Percentiles rank a stretch among this genome's conserved stretches.
Conservation (phyloP, 2,329 filamentous ascomycete species). For the Stachybotrys elegans region DNA sequence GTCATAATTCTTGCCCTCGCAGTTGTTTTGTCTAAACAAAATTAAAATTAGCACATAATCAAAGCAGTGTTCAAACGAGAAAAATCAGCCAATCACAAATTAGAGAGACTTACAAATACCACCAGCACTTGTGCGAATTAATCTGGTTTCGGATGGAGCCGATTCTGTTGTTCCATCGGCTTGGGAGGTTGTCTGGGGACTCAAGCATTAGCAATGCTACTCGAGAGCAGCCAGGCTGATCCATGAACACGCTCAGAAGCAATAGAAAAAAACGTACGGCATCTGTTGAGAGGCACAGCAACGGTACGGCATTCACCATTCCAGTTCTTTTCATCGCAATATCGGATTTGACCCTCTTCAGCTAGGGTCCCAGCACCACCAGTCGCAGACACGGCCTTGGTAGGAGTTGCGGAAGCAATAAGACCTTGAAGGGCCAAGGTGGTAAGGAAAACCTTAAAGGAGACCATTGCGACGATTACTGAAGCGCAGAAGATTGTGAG, state of each 20-base stretch:
- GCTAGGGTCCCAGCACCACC: background rate
- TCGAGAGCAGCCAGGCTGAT: background rate
- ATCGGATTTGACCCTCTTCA: background rate
- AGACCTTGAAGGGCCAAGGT: background rate
- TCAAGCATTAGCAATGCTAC: background rate
- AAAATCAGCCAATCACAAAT: background rate
- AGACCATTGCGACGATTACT: background rate
- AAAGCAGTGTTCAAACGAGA: background rate
- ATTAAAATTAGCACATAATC: background rate
- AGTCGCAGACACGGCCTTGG: background rate
- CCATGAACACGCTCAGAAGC: background rate
- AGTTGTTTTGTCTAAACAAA: background rate
- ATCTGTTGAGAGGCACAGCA: background rate
- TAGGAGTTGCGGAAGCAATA: background rate
- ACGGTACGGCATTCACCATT: background rate
- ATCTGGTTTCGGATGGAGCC: background rate
- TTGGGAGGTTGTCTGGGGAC: background rate
- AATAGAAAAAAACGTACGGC: background rate
- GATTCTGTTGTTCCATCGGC: background rate
- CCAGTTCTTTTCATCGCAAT: background rate
- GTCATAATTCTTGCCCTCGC: background rate
- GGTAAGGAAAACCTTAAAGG: background rate
- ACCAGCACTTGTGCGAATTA: background rate
- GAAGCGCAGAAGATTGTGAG: too few species aligned
- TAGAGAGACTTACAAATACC: background rate